phyloP scores from a whole-genome alignment of 108 stramenopile genomes.

The Seminavis robusta region DNA sequence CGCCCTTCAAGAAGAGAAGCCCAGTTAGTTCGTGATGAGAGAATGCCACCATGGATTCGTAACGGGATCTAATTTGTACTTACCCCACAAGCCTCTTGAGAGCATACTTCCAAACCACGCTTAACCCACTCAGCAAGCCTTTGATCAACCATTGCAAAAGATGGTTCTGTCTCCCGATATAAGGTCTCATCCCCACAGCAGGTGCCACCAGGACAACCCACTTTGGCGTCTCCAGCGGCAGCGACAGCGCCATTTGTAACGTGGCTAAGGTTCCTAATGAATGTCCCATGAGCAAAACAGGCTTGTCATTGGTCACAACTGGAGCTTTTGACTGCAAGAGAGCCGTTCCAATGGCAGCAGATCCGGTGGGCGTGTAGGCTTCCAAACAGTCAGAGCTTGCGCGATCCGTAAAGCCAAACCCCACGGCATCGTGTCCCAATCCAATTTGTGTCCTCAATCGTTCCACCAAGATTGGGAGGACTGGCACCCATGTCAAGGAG shows the following conservation, averaged over 20 bases:
- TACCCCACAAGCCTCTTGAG: too few relatives aligned
- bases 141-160: not conserved
- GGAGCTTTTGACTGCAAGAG: slow-evolving; percentile 4
- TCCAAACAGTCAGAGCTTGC: slow-evolving; percentile 2
- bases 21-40: too few relatives aligned
- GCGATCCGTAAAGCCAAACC: slow-evolving; percentile 85
- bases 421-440: slow-evolving; percentile 73
- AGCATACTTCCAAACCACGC: not conserved
- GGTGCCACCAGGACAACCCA: slow-evolving; percentile 70
- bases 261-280: slow-evolving; percentile 69
- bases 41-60: too few relatives aligned
- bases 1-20: too few relatives aligned
- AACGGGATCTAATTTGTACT: too few relatives aligned
- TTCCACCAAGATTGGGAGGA: slow-evolving; percentile 37
- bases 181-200: slow-evolving; percentile 37
- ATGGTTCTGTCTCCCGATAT: not conserved
- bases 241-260: slow-evolving; percentile 50
- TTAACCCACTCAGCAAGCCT: not conserved
- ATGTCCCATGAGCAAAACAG: slow-evolving; percentile 68
- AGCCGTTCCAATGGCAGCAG: too few relatives aligned
- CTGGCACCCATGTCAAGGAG: slow-evolving; percentile 65
- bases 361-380: too few relatives aligned
- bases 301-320: not conserved
- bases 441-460: slow-evolving; percentile 38
- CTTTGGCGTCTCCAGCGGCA: slow-evolving; percentile 27